Evolutionary conservation across 495 filamentous ascomycete genomes (phyloP), one percentile per base, ranked within the genome.

Genomic region (Lepraria neglecta): DNA sequence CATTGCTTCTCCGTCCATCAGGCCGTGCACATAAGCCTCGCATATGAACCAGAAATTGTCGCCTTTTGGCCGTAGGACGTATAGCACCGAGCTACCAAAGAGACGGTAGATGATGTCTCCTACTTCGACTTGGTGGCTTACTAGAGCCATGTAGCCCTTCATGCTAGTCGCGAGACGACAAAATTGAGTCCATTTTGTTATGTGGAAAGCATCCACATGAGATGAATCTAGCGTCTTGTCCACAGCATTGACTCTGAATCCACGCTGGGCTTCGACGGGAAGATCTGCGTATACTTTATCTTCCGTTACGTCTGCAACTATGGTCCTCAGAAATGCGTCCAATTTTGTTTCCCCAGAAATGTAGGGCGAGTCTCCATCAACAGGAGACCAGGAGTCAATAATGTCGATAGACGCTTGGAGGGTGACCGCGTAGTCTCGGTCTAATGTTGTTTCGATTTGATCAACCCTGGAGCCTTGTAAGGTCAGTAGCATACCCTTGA

Each of bases 1-100:
- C 27, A 52, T 52, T 1, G 28, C 48, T n/a, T 52, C 48, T 7
- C 48, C 48, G n/a, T 52, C 48, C 27, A 52, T 52, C 24, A 52
- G 14, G 6, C 12, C 48, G 4, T 52, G 48, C 2, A 52, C 48
- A 31, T 52, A 52, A 30, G 27, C 27, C n/a, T 52, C 48, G 14
- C 48, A 27, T 1, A 52, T 5, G 6, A 52, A n/a, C 19, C 27
- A 30, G 27, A 52, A 52, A 1, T 31, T 6, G 31, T 52, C 28
- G 2, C 28, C 48, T 17, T 31, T 9, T 30, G 48, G 48, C 7
- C 48, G 27, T 30, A 52, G 7, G 27, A 17, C 27, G 48, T 31
- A 52, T n/a, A 52, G 17, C 9, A 31, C 48, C 14, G 48, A 52
- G n/a, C 48, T 24, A 17, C 48, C 48, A 4, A 52, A 52, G 27